These are phyloP conservation scores for Golubevia pallescens DNA, from an alignment of 1,284 basidiomycete genomes.

Conservation along the genomic window DNA sequence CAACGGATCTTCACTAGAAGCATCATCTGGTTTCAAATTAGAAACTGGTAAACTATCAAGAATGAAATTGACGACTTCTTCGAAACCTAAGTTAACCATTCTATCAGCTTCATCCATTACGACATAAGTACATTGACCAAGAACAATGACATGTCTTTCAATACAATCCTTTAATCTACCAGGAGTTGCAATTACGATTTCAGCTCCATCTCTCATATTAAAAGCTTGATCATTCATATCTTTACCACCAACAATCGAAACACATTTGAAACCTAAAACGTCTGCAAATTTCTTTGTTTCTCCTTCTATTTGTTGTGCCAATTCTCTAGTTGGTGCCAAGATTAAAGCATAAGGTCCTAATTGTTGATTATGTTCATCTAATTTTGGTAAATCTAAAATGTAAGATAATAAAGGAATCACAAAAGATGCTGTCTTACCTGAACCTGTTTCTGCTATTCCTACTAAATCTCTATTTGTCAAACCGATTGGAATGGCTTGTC, in stretches of 20 bases:
- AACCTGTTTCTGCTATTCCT: slow-evolving; percentile 97
- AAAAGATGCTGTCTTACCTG: slow-evolving; percentile 98
- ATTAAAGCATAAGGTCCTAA: slow-evolving; percentile 93
- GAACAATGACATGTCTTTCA: slow-evolving; percentile 90
- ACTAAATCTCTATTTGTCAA: slow-evolving; percentile 94
- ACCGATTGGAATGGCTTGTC: slow-evolving; percentile 97
- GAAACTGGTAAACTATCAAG: slow-evolving; percentile 87
- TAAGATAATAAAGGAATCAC: slow-evolving; percentile 97
- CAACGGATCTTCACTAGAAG: slow-evolving; percentile 59
- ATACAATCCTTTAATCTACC: slow-evolving; percentile 97
- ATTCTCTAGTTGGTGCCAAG: slow-evolving; percentile 91
- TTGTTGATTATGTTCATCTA: slow-evolving; percentile 89
- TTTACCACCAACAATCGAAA: slow-evolving; percentile 93
- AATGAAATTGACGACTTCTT: slow-evolving; percentile 91
- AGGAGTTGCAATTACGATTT: slow-evolving; percentile 97
- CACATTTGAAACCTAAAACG: slow-evolving; percentile 85
- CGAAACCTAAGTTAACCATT: slow-evolving; percentile 98
- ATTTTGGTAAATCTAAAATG: slow-evolving; percentile 81
- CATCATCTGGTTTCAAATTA: slow-evolving; percentile 78
- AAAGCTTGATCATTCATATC: slow-evolving; percentile 96
- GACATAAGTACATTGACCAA: slow-evolving; percentile 94
- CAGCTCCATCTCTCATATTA: slow-evolving; percentile 90
- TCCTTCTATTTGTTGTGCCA: slow-evolving; percentile 94
- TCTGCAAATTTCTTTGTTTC: slow-evolving; percentile 89
- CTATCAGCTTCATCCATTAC: slow-evolving; percentile 99